Conservation (phyloP, 2,329 filamentous ascomycete genomes). For the Aspergillus aculeatus region DNA sequence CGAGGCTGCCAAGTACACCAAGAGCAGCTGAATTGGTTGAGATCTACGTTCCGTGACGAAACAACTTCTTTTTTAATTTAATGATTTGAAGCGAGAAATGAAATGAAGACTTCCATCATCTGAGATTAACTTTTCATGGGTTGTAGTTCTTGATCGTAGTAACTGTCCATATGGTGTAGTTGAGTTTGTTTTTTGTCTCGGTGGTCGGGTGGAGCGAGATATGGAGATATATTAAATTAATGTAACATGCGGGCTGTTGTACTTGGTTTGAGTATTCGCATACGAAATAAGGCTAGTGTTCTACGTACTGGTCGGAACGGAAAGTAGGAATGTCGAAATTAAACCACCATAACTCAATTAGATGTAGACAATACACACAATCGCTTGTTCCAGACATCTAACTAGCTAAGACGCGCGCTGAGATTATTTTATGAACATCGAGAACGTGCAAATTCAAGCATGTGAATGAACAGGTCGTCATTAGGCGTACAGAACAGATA, state of each 20-base stretch:
- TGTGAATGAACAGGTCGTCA: slow-evolving; percentile 11
- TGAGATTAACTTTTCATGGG: background rate
- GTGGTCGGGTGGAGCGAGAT: too few relatives aligned
- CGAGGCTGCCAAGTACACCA: slow-evolving; percentile 36
- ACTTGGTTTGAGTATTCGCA: too few relatives aligned
- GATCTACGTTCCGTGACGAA: background rate
- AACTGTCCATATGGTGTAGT: too few relatives aligned
- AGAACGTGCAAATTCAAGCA: slow-evolving; percentile 7
- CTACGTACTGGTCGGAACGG: background rate
- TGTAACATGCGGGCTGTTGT: too few relatives aligned
- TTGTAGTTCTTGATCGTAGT: too few relatives aligned
- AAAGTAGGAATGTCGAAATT: background rate
- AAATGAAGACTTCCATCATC: background rate
- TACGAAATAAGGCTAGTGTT: too few relatives aligned
- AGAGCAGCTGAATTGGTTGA: slow-evolving; percentile 7
- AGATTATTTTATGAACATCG: slow-evolving; percentile 2
- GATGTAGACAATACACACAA: background rate
- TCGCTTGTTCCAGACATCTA: slow-evolving; percentile 16
- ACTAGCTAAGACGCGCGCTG: background rate
- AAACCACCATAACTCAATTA: background rate
- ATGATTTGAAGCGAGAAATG: background rate
- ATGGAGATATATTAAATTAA: too few relatives aligned
- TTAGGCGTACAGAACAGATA: background rate
- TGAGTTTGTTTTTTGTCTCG: too few relatives aligned
- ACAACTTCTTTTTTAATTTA: background rate